Evolutionary conservation across 73 alveolate genomes (phyloP), one percentile per base, ranked within the genome.

Genomic region (Symbiodinium natans): DNA sequence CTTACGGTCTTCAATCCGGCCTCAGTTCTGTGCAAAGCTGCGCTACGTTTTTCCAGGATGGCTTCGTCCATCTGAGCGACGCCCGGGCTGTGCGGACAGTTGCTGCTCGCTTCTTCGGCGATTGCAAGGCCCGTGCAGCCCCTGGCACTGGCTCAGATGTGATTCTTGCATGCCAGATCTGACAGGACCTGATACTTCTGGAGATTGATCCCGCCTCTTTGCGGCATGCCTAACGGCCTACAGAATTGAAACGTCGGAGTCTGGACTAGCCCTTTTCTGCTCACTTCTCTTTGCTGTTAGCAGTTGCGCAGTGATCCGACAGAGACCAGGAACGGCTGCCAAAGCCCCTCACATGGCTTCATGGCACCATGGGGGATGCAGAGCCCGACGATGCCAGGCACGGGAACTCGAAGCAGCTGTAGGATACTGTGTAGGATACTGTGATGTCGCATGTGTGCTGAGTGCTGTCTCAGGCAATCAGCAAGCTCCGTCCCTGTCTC

Each of bases 51-150:
- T n/a, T n/a, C n/a, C n/a, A 90, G 97, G 97, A 90, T 31, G 97
- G 97, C 43, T 90, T 90, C 77, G 80, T 90, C 33, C 97, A 90
- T 42, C 82, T 90, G n/a, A 90, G 97, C 88, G 97, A 90, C 40
- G 43, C 59, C 38, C 29, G 34, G 17, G 97, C 97, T 27, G 97
- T 85, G 2, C 97, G 80, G 34, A 42, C 34, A 38, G 97, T 90
- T 68, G 97, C 97, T 31, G 38, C 39, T 23, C 46, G 83, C 75
- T 90, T 90, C 80, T 90, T 90, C 54, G 41, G 77, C 74, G 33
- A 38, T 17, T 56, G 73, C 31, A 17, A 86, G 94, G 94, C 34
- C 25, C n/a, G 42, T 8, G 85, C 39, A 25, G n/a, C n/a, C n/a
- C n/a, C n/a, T n/a, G n/a, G n/a, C n/a, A n/a, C n/a, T n/a, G n/a